Evolutionary conservation across 1,284 basidiomycete genomes (phyloP), one percentile per base, ranked within the genome.

Genomic region (Wolfiporia cocos): DNA sequence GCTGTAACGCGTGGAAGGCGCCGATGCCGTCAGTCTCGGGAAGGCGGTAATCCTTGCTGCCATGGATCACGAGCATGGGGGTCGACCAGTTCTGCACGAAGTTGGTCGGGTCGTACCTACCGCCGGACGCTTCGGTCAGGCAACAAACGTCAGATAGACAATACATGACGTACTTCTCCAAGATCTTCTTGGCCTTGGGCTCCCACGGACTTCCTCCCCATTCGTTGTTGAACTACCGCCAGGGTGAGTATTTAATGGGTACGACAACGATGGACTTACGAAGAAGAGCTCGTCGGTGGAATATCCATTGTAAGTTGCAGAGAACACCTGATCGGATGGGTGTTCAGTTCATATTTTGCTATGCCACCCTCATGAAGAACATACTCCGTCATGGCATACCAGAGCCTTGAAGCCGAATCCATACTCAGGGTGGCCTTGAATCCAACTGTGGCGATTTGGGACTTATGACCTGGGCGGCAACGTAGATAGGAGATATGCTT

Each of bases 281-380:
- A 92, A 92, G 73, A 85, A 92, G 32, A 92, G 69, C 56, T 92
- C 86, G 43, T 93, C 91, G 3, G 90, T 95, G 7, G 81, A 76
- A 62, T 84, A 84, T 26, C 88, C 76, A 50, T 81, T 85, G 63
- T 84, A 86, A 14, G 66, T 73, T 1, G 81, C 70, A 51, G 88
- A 82, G 50, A 90, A 86, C 33, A 78, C 71, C 77, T 82, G 43
- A 3, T 15, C 10, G 9, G 3, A 29, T 19, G 37, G 9, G 44
- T 39, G 3, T 48, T 40, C 44, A 3, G 41, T 45, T 46, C 14
- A 45, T 38, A 17, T 24, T 34, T 15, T 26, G 32, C 20, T 18
- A 47, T 35, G 28, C 38, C 29, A 37, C 9, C 33, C 43, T 11
- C 18, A 18, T 14, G 14, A 21, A 19, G 20, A 5, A 52, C 69